Percentiles rank a stretch among this genome's conserved stretches.
phyloP scores from a whole-genome alignment of 352 stramenopile species.

The Globisporangium viniferum region DNA sequence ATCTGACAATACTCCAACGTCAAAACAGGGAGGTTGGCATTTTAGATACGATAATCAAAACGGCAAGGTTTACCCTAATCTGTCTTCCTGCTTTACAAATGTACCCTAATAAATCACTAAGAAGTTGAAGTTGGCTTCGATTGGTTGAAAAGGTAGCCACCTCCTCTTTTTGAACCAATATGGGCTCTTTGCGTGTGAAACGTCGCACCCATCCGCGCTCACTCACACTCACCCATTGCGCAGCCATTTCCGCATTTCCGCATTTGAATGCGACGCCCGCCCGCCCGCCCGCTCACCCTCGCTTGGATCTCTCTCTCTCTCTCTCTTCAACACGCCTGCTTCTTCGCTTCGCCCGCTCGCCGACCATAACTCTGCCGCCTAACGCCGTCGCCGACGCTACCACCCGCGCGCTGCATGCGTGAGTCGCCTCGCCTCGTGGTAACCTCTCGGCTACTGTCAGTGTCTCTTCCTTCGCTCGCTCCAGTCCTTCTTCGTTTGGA shows the following conservation, averaged over 20 bases:
- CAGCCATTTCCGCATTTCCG: conserved; percentile 1
- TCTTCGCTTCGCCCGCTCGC: not conserved
- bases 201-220: not conserved
- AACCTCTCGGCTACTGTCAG: not conserved
- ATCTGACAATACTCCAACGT: no score
- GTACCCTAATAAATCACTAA: no score
- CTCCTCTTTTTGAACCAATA: not conserved
- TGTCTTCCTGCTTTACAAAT: no score
- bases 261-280: not conserved
- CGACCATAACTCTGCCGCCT: not conserved
- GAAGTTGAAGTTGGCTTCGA: conserved; percentile 2
- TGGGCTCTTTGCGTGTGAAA: not conserved
- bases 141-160: not conserved
- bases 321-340: not conserved
- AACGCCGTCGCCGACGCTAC: not conserved
- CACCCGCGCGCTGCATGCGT: not conserved
- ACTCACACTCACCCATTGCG: not conserved
- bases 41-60: no score
- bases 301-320: not conserved
- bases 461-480: not conserved
- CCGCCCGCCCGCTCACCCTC: not conserved
- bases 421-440: not conserved
- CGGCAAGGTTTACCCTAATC: no score
- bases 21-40: no score
- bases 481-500: not conserved